Conservation (phyloP, 1,139 yeast genomes). For the Groenewaldozyma sp. region DNA sequence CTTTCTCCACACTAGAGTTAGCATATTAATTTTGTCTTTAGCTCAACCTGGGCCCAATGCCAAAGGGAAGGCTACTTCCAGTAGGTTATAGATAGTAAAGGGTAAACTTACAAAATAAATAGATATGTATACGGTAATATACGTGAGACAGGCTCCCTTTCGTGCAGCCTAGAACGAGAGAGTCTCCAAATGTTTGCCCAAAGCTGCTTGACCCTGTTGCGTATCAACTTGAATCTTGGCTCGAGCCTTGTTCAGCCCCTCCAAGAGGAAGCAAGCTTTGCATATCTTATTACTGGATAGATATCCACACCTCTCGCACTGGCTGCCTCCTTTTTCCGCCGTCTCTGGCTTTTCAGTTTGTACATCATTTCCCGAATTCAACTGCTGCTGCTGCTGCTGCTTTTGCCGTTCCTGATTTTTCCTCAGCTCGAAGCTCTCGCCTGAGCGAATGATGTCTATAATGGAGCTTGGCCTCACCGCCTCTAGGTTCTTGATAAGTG, state of each 20-base stretch:
- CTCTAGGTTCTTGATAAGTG: constrained; percentile 80
- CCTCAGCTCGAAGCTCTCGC: constrained; percentile 71
- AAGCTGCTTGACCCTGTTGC: neutral
- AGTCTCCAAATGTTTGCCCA: neutral
- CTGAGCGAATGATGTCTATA: constrained; percentile 87
- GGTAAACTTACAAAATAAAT: no score
- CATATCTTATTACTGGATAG: constrained; percentile 80
- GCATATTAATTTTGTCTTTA: no score
- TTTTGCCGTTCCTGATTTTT: constrained; percentile 32
- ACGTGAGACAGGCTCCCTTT: no score
- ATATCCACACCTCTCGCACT: constrained; percentile 85
- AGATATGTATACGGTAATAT: neutral
- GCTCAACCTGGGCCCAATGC: no score
- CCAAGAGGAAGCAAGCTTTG: constrained; percentile 84
- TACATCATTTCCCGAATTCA: constrained; percentile 7
- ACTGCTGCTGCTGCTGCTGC: constrained; percentile 21
- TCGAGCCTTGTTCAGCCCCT: constrained; percentile 71
- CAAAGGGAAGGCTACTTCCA: no score
- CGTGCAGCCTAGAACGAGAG: neutral
- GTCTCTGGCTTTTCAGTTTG: constrained; percentile 5
- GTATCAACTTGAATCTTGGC: constrained; percentile 26
- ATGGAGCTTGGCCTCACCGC: constrained; percentile 88
- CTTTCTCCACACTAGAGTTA: no score
- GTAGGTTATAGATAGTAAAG: no score
- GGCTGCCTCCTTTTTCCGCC: constrained; percentile 13